Conservation (phyloP, 2,329 filamentous ascomycete species). For the Fusarium burgessii region DNA sequence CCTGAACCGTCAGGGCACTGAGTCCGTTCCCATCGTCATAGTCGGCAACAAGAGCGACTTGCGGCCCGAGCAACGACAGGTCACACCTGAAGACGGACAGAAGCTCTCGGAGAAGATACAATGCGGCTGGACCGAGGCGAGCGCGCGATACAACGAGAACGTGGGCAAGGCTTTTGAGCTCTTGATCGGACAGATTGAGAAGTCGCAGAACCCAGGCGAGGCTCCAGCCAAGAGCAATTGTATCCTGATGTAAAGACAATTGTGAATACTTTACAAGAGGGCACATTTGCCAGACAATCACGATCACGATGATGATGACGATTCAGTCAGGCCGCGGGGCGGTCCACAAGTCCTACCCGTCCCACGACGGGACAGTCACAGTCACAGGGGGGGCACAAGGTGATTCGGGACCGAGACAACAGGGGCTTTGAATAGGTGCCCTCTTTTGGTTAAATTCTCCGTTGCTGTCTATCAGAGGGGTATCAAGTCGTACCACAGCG, state of each 20-base stretch:
- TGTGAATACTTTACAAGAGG: neutral
- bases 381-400: slow-evolving; percentile 24
- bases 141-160: slow-evolving; percentile 93
- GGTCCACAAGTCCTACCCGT: slow-evolving; percentile 27
- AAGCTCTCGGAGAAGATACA: slow-evolving; percentile 87
- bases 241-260: slow-evolving; percentile 75
- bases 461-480: slow-evolving; percentile 14
- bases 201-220: slow-evolving; percentile 89
- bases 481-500: slow-evolving; percentile 15
- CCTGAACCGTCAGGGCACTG: slow-evolving; percentile 74
- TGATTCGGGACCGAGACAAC: slow-evolving; percentile 28
- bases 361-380: slow-evolving; percentile 23
- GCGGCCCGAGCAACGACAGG: slow-evolving; percentile 91
- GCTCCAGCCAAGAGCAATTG: slow-evolving; percentile 86
- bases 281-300: slow-evolving; percentile 19
- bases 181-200: slow-evolving; percentile 95
- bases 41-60: slow-evolving; percentile 98
- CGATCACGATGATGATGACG: slow-evolving; percentile 19
- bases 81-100: slow-evolving; percentile 85
- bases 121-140: slow-evolving; percentile 95
- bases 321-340: slow-evolving; percentile 30
- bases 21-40: slow-evolving; percentile 91
- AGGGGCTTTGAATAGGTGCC: slow-evolving; percentile 25
- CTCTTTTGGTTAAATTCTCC: slow-evolving; percentile 37
- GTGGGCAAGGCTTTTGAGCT: slow-evolving; percentile 93